A percentile compares a stretch with the other conserved stretches of the same genome.
phyloP scores from a whole-genome alignment of 352 stramenopile genomes.

The Phytophthora sojae region DNA sequence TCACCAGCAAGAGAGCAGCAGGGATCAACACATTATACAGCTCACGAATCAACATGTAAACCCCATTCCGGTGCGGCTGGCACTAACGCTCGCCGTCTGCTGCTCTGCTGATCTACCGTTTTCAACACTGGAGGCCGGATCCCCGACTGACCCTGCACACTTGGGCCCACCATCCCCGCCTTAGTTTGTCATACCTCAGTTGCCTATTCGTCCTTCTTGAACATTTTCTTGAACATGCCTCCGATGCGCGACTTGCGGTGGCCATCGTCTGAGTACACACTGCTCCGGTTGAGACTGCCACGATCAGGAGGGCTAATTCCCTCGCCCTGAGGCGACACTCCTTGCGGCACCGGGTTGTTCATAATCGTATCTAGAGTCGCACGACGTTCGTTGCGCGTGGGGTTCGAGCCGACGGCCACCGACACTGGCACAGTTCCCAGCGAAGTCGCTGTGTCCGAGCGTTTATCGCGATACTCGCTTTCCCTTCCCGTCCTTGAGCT shows the following conservation, averaged over 20 bases:
- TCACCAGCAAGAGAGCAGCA: constrained; percentile 4
- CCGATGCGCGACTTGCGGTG: constrained; percentile 83
- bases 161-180: background rate
- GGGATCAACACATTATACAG: constrained; percentile 9
- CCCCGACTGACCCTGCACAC: background rate
- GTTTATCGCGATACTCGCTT: constrained; percentile 47
- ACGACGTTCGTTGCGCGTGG: constrained; percentile 42
- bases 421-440: constrained; percentile 69
- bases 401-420: constrained; percentile 44
- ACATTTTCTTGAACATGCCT: constrained; percentile 92
- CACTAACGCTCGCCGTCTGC: background rate
- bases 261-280: constrained; percentile 67
- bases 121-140: background rate
- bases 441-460: constrained; percentile 72
- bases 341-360: constrained; percentile 51
- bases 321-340: constrained; percentile 33
- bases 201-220: constrained; percentile 81
- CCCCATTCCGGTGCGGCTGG: constrained; percentile 6
- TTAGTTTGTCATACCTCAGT: constrained; percentile 20
- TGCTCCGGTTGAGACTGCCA: constrained; percentile 48
- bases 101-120: constrained; percentile 17
- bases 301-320: constrained; percentile 41
- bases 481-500: constrained; percentile 26
- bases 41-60: constrained; percentile 38
- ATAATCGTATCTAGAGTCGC: constrained; percentile 59